Percentiles rank a stretch among this genome's conserved stretches.
phyloP scores from a whole-genome alignment of 225 moss, liverwort and hornwort species.

The Asterella californica region DNA sequence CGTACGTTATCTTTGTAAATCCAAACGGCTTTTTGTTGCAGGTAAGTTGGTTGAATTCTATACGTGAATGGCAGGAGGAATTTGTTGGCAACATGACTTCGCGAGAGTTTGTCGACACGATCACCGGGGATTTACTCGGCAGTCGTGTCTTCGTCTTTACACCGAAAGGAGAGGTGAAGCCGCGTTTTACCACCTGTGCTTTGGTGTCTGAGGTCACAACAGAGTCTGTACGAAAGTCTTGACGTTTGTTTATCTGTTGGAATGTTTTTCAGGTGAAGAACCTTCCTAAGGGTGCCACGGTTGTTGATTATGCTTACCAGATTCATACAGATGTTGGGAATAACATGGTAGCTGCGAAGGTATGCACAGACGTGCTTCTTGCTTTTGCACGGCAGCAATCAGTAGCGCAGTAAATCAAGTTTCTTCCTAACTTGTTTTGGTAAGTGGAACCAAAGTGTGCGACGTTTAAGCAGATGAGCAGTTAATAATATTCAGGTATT shows the following conservation, averaged over 20 bases:
- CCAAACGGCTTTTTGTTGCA: constrained; percentile 31
- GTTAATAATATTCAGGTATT: background rate
- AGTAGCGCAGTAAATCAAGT: background rate
- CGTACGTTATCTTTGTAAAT: background rate
- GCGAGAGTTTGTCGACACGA: constrained; percentile 95
- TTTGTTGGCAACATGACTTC: constrained; percentile 99
- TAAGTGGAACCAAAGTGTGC: background rate
- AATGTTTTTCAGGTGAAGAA: constrained; percentile 69
- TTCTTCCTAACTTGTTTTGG: background rate
- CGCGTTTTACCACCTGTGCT: background rate
- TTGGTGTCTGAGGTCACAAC: background rate
- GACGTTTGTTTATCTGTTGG: background rate
- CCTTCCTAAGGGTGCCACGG: constrained; percentile 97
- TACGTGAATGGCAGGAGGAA: constrained; percentile 99
- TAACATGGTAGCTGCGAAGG: constrained; percentile 99
- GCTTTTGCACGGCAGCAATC: background rate
- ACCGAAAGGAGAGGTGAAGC: constrained; percentile 84
- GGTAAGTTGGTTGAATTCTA: constrained; percentile 99
- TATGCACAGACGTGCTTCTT: constrained; percentile 5
- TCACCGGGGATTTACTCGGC: constrained; percentile 94
- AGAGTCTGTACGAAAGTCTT: background rate
- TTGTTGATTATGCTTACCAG: constrained; percentile 97
- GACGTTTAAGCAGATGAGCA: background rate
- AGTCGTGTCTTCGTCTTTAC: constrained; percentile 99
- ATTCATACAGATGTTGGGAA: constrained; percentile 99